phyloP scores from a whole-genome alignment of 1,284 basidiomycete species.

The Irpex rosettiformis region DNA sequence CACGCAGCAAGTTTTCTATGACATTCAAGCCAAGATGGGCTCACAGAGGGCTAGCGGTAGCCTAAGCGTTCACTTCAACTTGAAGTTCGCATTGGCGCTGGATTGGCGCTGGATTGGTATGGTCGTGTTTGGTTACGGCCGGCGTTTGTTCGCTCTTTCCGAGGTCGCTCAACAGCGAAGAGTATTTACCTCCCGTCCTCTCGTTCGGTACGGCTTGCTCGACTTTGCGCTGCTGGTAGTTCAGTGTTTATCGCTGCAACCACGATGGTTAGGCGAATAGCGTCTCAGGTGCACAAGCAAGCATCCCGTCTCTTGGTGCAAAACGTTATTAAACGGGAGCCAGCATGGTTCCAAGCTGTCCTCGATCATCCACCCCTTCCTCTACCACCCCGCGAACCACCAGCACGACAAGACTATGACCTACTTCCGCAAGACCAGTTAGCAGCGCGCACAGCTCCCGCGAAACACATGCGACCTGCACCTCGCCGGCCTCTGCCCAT shows the following conservation, averaged over 20 bases:
- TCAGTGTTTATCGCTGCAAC: not conserved
- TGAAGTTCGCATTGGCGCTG: not conserved
- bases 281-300: conserved; percentile 86
- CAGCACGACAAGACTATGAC: conserved; percentile 53
- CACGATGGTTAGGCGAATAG: conserved; percentile 78
- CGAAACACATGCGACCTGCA: conserved; percentile 19
- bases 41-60: too few relatives aligned
- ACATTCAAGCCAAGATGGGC: too few relatives aligned
- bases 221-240: not conserved
- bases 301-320: conserved; percentile 81
- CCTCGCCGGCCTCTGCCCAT: conserved; percentile 62
- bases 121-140: not conserved
- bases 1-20: too few relatives aligned
- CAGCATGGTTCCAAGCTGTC: conserved; percentile 86
- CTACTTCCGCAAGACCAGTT: conserved; percentile 28
- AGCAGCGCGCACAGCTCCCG: conserved; percentile 11
- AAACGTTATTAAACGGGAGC: conserved; percentile 65
- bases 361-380: conserved; percentile 86
- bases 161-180: not conserved
- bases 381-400: conserved; percentile 73
- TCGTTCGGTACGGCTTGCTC: not conserved
- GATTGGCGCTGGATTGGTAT: not conserved
- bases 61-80: too few relatives aligned
- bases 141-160: not conserved
- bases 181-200: not conserved